Evolutionary conservation across 768 basidiomycete species (phyloP), one percentile per base, ranked within the genome.

Genomic region (Leccinum variicolor): DNA sequence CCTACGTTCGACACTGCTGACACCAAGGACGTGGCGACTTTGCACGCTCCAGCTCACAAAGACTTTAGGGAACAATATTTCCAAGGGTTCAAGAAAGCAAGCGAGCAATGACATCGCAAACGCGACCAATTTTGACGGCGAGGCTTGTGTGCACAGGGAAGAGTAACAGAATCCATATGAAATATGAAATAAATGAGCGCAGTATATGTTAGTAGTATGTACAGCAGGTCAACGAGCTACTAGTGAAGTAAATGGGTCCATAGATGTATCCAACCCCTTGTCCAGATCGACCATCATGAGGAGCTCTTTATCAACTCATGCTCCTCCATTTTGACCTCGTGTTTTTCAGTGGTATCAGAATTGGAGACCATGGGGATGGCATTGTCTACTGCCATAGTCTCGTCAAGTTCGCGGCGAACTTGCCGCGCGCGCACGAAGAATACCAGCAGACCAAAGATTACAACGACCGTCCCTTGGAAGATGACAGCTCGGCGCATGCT

Each of bases 61-160:
- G 86, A 91, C 64, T 98, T 98, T 70, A 78, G 92, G 54, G 84
- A 88, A 62, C 92, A 93, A 67, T 96, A 92, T 69, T 93, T 93
- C 61, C 84, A 86, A 54, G 87, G 90, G 0, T 94, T 95, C 72
- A 87, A 78, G 61, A 83, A 79, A 56, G 68, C 69, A 28, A 53
- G 33, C 7, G 57, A 58, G 33, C 45, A 57, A 53, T 69, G 15
- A 49, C 43, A 28, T 31, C 11, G 11, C 29, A 5, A 31, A 31
- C 29, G 29, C 29, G 29, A 31, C 10, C 29, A 31, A 4, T 11
- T 31, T 31, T 11, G 23, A 1, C 17, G 33, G 13, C 33, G 21
- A 51, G 17, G 10, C 3, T 10, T 14, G 10, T 56, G 8, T 29
- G n/a, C 26, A 33, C 11, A 39, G 21, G 13, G 29, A 9, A 28